Evolutionary conservation across 176 grass and related monocot species (phyloP).

Genomic region (Dactylis glomerata): DNA sequence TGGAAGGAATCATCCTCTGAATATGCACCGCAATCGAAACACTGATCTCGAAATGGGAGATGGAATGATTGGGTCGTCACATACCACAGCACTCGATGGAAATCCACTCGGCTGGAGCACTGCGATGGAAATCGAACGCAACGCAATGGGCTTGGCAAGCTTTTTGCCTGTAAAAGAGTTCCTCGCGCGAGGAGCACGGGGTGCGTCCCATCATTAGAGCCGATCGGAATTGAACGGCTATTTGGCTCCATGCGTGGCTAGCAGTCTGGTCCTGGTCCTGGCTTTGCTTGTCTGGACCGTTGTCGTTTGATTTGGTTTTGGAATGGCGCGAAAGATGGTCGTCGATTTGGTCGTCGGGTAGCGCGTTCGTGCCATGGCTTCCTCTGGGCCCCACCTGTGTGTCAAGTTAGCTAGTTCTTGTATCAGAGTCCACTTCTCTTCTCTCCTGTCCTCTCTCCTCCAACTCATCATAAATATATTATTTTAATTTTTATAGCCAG

Average conservation of each 20-base stretch:
- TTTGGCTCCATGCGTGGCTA: background rate
- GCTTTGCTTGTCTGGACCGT: background rate
- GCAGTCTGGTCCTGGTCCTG: background rate
- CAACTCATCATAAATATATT: too few relatives aligned
- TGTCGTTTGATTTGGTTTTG: background rate
- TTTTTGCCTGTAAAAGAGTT: background rate
- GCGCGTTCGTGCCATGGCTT: background rate
- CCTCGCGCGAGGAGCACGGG: background rate
- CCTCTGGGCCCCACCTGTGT: background rate
- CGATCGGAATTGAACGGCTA: background rate
- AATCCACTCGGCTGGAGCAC: background rate
- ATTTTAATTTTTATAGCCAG: too few relatives aligned
- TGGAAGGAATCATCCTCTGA: background rate
- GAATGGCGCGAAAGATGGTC: background rate
- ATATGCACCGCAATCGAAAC: background rate
- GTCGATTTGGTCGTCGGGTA: background rate
- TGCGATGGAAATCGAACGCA: background rate
- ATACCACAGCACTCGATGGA: background rate
- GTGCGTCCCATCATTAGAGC: slow-evolving; percentile 5
- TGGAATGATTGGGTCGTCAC: background rate
- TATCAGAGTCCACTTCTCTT: too few relatives aligned
- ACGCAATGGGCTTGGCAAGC: background rate
- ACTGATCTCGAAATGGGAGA: background rate
- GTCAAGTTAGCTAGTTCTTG: background rate
- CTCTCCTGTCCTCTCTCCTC: too few relatives aligned